A percentile compares a stretch with the other conserved stretches of the same genome.
These are phyloP conservation scores for Fusarium verticillioides DNA, from an alignment of 2,329 filamentous ascomycete species.

Conservation along the genomic window DNA sequence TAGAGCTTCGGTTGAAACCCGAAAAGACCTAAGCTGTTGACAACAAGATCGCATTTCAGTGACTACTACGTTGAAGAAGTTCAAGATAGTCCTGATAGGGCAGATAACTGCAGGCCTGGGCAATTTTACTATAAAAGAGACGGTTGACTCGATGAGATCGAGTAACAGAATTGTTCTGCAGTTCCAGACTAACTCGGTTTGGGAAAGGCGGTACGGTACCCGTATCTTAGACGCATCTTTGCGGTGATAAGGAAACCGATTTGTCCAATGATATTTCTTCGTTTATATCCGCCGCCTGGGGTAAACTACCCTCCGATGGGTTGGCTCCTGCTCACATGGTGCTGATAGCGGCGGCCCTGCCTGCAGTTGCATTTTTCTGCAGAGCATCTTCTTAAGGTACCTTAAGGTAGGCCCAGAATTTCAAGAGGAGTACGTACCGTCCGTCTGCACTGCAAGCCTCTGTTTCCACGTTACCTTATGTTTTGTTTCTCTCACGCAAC, in stretches of 20 bases:
- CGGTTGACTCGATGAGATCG: conserved; percentile 59
- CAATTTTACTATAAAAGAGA: conserved; percentile 19
- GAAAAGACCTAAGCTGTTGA: conserved; percentile 12
- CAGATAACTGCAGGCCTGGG: conserved; percentile 23
- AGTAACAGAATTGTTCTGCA: conserved; percentile 50
- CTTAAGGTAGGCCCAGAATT: conserved; percentile 9
- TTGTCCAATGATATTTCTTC: conserved; percentile 27
- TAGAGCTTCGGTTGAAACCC: conserved; percentile 19
- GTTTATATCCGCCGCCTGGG: conserved; percentile 34
- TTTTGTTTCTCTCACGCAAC: neutral
- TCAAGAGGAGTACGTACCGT: neutral
- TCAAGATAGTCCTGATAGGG: conserved; percentile 22
- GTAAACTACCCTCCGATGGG: conserved; percentile 35
- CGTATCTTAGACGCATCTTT: conserved; percentile 35
- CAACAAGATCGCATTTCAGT: conserved; percentile 17
- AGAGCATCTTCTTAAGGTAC: conserved; percentile 15
- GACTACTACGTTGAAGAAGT: conserved; percentile 11
- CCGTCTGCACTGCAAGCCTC: neutral
- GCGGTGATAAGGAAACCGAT: conserved; percentile 30
- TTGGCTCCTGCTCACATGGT: conserved; percentile 19
- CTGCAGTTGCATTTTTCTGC: neutral
- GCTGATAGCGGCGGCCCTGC: conserved; percentile 30
- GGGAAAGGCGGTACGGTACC: conserved; percentile 12
- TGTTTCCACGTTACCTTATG: neutral
- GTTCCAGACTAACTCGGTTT: conserved; percentile 27